Evolutionary conservation across 2,329 filamentous ascomycete genomes (phyloP).

Genomic region (Alternaria alternata): DNA sequence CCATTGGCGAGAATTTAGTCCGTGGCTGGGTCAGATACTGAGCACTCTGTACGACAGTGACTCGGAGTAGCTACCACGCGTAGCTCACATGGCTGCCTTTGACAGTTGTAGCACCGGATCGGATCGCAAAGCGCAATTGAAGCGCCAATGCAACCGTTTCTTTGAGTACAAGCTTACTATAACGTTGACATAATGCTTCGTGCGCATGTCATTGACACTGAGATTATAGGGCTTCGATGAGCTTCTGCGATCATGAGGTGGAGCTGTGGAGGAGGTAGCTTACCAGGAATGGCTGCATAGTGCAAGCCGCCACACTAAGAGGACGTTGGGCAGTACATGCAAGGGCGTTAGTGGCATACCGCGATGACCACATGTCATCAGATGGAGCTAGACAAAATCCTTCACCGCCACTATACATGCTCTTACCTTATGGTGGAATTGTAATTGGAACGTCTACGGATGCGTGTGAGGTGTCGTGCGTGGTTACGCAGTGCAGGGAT

Average conservation of each 20-base stretch:
- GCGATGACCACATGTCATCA: slow-evolving; percentile 27
- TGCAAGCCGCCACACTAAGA: not conserved
- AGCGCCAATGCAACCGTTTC: slow-evolving; percentile 29
- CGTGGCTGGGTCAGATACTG: slow-evolving; percentile 18
- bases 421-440: slow-evolving; percentile 16
- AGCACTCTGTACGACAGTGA: slow-evolving; percentile 28
- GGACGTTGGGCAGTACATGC: not conserved
- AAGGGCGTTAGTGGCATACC: slow-evolving; percentile 24
- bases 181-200: not conserved
- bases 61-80: slow-evolving; percentile 35
- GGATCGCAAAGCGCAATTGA: slow-evolving; percentile 29
- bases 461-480: slow-evolving; percentile 31
- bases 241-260: not conserved
- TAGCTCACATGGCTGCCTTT: slow-evolving; percentile 42
- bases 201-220: not conserved
- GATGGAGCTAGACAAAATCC: slow-evolving; percentile 24
- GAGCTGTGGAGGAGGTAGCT: not conserved
- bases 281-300: slow-evolving; percentile 2
- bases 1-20: slow-evolving; percentile 7
- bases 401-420: slow-evolving; percentile 33
- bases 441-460: slow-evolving; percentile 31
- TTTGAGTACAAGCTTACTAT: not conserved
- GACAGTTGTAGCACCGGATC: slow-evolving; percentile 46
- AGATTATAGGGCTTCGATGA: not conserved
- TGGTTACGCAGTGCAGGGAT: slow-evolving; percentile 34